These are phyloP conservation scores for Colletotrichum theobromicola DNA, from an alignment of 2,329 filamentous ascomycete species.

Conservation along the genomic window DNA sequence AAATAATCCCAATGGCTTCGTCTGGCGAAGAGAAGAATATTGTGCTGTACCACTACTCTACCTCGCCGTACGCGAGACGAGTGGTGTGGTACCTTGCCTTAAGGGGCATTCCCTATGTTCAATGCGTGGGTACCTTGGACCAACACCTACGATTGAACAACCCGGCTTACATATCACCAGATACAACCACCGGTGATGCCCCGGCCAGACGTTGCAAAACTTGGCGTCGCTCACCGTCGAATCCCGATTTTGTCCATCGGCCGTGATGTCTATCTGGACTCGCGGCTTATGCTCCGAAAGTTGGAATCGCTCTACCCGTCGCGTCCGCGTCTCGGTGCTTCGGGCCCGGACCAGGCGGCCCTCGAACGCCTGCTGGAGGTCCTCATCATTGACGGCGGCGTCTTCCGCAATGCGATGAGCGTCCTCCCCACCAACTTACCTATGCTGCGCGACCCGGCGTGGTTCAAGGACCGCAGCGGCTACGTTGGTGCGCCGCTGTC, in stretches of 20 bases:
- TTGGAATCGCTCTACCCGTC: conserved; percentile 63
- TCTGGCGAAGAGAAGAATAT: conserved; percentile 33
- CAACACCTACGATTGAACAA: neutral
- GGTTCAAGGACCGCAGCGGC: conserved; percentile 60
- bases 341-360: conserved; percentile 44
- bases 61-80: conserved; percentile 68
- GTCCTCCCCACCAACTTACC: conserved; percentile 63
- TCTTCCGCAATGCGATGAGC: conserved; percentile 59
- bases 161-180: conserved; percentile 37
- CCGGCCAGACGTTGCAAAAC: conserved; percentile 64
- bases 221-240: conserved; percentile 71
- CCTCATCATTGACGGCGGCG: conserved; percentile 59
- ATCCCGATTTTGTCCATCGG: conserved; percentile 73
- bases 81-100: conserved; percentile 72
- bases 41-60: conserved; percentile 69
- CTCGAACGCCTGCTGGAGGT: conserved; percentile 61
- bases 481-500: conserved; percentile 36
- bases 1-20: neutral
- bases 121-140: conserved; percentile 62
- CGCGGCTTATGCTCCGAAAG: conserved; percentile 69
- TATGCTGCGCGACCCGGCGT: conserved; percentile 60
- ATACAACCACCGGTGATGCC: conserved; percentile 71
- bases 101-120: conserved; percentile 66
- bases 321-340: conserved; percentile 40
- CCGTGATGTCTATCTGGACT: conserved; percentile 72